phyloP scores from a whole-genome alignment of 148 eudicot genomes.

The Fagopyrum esculentum region DNA sequence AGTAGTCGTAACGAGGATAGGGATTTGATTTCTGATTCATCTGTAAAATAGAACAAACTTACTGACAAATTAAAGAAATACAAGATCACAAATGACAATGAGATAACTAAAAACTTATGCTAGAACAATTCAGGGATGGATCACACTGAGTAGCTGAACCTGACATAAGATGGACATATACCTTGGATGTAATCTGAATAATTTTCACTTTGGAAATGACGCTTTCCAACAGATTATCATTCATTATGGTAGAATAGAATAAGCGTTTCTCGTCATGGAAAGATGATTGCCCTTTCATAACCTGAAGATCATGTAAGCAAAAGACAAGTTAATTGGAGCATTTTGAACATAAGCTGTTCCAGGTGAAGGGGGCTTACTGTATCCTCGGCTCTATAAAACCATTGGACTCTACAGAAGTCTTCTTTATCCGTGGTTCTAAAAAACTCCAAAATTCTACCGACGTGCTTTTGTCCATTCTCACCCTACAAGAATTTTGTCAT shows the following conservation, averaged over 20 bases:
- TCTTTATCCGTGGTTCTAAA: constrained; percentile 60
- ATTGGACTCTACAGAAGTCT: constrained; percentile 84
- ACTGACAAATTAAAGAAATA: constrained; percentile 1
- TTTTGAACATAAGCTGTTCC: constrained; percentile 2
- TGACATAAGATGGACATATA: constrained; percentile 23
- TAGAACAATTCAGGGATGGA: neutral
- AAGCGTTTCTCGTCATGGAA: constrained; percentile 79
- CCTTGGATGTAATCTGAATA: constrained; percentile 43
- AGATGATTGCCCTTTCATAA: constrained; percentile 53
- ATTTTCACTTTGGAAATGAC: constrained; percentile 69
- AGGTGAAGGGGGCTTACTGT: constrained; percentile 41
- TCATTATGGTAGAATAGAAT: constrained; percentile 66
- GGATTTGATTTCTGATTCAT: constrained; percentile 30
- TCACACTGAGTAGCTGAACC: constrained; percentile 5
- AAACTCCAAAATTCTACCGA: constrained; percentile 80
- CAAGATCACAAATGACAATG: neutral
- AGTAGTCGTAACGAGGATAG: constrained; percentile 46
- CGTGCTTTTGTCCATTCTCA: constrained; percentile 49
- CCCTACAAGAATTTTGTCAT: constrained; percentile 47
- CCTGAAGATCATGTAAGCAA: constrained; percentile 33
- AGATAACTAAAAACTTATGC: neutral
- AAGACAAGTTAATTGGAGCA: constrained; percentile 10
- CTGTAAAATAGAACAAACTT: constrained; percentile 32
- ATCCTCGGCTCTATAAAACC: constrained; percentile 93
- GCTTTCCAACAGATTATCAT: constrained; percentile 78